Evolutionary conservation across 768 basidiomycete genomes (phyloP).

Genomic region (Holtermannia corniformis): DNA sequence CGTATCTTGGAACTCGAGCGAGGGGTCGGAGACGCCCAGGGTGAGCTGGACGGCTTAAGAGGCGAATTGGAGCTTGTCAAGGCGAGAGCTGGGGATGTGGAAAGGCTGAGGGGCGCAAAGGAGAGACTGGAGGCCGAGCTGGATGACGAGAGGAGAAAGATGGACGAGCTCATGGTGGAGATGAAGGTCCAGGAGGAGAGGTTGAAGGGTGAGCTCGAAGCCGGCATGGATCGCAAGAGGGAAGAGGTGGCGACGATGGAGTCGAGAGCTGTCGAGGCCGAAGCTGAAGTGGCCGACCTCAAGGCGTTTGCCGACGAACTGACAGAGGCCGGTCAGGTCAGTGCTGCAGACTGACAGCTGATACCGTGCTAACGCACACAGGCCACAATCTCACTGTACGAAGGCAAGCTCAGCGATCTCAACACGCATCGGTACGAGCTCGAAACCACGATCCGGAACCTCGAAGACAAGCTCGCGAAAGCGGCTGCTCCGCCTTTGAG

Average conservation of each 20-base stretch:
- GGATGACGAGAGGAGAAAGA: conserved; percentile 44
- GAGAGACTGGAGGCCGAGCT: conserved; percentile 50
- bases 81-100: conserved; percentile 43
- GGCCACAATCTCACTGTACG: conserved; percentile 93
- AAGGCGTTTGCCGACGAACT: conserved; percentile 70
- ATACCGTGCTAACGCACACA: conserved; percentile 41
- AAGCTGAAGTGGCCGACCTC: conserved; percentile 53
- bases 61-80: conserved; percentile 26
- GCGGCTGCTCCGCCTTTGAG: conserved; percentile 1
- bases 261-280: conserved; percentile 45
- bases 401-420: conserved; percentile 66
- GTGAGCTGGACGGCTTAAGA: conserved; percentile 16
- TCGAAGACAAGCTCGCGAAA: conserved; percentile 30
- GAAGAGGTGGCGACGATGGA: conserved; percentile 53
- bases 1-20: conserved; percentile 23
- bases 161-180: conserved; percentile 25
- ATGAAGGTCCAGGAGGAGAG: conserved; percentile 20
- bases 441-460: conserved; percentile 44
- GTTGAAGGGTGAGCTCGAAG: conserved; percentile 25
- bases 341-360: conserved; percentile 12
- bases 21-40: conserved; percentile 20
- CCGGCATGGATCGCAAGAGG: conserved; percentile 33
- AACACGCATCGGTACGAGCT: conserved; percentile 68
- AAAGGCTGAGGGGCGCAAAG: conserved; percentile 39
- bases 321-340: conserved; percentile 75